phyloP scores from a whole-genome alignment of 1,284 basidiomycete genomes.

The Leccinum subatratum region DNA sequence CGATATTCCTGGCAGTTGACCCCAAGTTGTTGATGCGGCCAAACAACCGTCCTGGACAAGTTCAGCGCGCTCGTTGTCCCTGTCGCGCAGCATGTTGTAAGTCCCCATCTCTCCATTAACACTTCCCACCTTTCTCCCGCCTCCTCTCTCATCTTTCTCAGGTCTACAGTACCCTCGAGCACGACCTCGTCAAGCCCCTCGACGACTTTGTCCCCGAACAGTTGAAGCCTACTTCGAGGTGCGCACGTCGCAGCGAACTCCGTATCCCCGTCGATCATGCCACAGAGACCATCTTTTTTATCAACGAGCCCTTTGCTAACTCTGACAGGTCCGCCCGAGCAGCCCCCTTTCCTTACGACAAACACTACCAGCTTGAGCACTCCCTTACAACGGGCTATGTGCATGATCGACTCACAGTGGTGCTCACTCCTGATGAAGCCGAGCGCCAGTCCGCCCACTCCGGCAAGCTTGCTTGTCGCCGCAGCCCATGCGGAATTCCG shows the following conservation, averaged over 20 bases:
- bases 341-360: neutral
- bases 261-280: slow-evolving; percentile 88
- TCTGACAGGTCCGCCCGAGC: slow-evolving; percentile 18
- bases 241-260: slow-evolving; percentile 85
- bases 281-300: too few relatives aligned
- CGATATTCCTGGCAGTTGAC: slow-evolving; percentile 46
- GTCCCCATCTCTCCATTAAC: too few relatives aligned
- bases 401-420: too few relatives aligned
- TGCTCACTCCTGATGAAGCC: too few relatives aligned
- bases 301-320: slow-evolving; percentile 60
- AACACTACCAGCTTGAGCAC: neutral
- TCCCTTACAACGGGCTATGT: too few relatives aligned
- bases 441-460: too few relatives aligned
- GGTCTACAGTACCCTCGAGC: slow-evolving; percentile 82
- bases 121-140: slow-evolving; percentile 81
- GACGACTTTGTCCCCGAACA: slow-evolving; percentile 64
- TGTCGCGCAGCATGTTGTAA: too few relatives aligned
- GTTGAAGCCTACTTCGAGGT: slow-evolving; percentile 91
- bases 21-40: slow-evolving; percentile 47
- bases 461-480: too few relatives aligned
- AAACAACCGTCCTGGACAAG: slow-evolving; percentile 54
- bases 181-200: slow-evolving; percentile 71
- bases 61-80: slow-evolving; percentile 86
- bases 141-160: slow-evolving; percentile 93
- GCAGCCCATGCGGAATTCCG: too few relatives aligned